These are phyloP conservation scores for Populus tremula DNA, from an alignment of 345 rosid species.

Conservation along the genomic window DNA sequence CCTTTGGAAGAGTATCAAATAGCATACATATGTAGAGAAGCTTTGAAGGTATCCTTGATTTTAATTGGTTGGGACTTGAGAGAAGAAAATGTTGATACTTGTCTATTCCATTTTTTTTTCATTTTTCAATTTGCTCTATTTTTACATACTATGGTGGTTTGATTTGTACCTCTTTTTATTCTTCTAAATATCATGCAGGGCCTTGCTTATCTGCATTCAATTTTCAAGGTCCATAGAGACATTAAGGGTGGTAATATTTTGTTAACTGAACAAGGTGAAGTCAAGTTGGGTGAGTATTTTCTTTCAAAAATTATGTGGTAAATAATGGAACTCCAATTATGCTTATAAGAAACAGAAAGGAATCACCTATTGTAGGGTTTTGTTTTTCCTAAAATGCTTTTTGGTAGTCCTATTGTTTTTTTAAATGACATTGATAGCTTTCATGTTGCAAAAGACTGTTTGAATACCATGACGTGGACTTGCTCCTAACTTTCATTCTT, in stretches of 20 bases:
- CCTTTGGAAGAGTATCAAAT: conserved; percentile 94
- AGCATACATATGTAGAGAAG: conserved; percentile 92
- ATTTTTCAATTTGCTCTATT: not conserved
- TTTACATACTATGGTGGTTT: conserved; percentile 13
- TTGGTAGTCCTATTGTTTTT: not conserved
- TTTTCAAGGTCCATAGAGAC: conserved; percentile 97
- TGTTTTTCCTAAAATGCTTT: no score
- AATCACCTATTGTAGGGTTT: not conserved
- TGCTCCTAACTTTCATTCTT: not conserved
- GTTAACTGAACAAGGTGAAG: conserved; percentile 98
- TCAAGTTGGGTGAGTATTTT: conserved; percentile 85
- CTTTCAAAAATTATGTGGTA: not conserved
- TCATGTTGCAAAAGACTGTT: not conserved
- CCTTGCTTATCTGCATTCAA: conserved; percentile 92
- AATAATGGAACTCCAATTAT: not conserved
- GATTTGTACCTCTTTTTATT: not conserved
- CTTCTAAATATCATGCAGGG: conserved; percentile 48
- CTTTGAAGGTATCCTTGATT: conserved; percentile 62
- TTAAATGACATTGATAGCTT: not conserved
- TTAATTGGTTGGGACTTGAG: conserved; percentile 7
- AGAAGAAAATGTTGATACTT: not conserved
- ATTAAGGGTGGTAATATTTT: conserved; percentile 97
- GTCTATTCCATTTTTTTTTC: not conserved
- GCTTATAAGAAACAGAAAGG: not conserved
- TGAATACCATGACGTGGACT: not conserved